phyloP scores from a whole-genome alignment of 1,139 yeast genomes.

The Debaryomyces singareniensis region DNA sequence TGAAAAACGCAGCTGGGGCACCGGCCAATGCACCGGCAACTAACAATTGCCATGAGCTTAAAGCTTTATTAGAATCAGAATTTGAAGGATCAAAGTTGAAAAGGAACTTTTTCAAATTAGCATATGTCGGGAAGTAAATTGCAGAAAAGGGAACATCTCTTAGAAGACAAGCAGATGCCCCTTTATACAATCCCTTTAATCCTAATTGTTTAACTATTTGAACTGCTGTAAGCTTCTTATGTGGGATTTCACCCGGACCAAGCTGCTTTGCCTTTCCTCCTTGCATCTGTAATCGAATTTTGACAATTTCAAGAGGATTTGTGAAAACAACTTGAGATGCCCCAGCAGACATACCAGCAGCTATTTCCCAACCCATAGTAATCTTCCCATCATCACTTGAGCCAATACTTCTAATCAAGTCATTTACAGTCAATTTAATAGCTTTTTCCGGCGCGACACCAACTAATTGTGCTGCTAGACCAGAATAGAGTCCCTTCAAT shows the following conservation, averaged over 20 bases:
- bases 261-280: conserved; percentile 51
- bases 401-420: conserved; percentile 71
- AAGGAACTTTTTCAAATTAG: conserved; percentile 77
- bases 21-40: conserved; percentile 94
- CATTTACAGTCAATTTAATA: conserved; percentile 91
- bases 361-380: conserved; percentile 64
- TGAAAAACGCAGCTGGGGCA: conserved; percentile 93
- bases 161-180: conserved; percentile 84
- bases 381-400: conserved; percentile 56
- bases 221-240: conserved; percentile 51
- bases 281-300: conserved; percentile 91
- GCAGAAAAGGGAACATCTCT: conserved; percentile 98
- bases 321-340: conserved; percentile 95
- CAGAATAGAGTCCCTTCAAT: conserved; percentile 82
- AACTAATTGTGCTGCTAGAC: conserved; percentile 87
- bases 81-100: conserved; percentile 77
- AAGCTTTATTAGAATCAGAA: conserved; percentile 41
- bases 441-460: conserved; percentile 99
- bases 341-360: conserved; percentile 93
- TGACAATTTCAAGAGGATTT: conserved; percentile 92
- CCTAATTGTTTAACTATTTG: conserved; percentile 78
- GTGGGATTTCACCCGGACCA: conserved; percentile 42
- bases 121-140: conserved; percentile 95
- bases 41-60: conserved; percentile 79
- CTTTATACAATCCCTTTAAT: conserved; percentile 79